Conservation (phyloP, 2,329 filamentous ascomycete genomes). For the Lasiodiplodia theobromae region DNA sequence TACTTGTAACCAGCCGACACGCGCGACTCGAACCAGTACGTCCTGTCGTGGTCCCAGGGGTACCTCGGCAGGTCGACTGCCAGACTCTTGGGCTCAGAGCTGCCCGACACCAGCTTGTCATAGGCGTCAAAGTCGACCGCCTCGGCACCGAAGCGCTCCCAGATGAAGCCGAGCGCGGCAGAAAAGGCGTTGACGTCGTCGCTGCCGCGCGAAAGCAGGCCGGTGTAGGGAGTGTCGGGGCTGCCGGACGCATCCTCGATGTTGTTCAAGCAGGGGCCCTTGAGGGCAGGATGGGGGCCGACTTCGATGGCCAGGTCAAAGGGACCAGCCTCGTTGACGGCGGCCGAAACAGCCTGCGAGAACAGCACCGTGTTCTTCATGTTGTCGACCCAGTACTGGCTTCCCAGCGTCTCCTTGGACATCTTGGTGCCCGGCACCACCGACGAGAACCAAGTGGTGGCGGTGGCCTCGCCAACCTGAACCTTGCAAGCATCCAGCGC, state of each 20-base stretch:
- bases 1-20: constrained; percentile 28
- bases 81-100: constrained; percentile 29
- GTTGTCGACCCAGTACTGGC: constrained; percentile 56
- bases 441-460: not conserved
- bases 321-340: constrained; percentile 29
- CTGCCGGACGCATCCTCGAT: not conserved
- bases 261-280: constrained; percentile 49
- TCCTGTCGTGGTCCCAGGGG: constrained; percentile 38
- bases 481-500: constrained; percentile 1
- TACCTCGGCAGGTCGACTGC: constrained; percentile 36
- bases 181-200: constrained; percentile 32
- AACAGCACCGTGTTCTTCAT: constrained; percentile 56
- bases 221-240: not conserved
- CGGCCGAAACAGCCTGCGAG: constrained; percentile 35
- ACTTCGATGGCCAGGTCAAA: constrained; percentile 52
- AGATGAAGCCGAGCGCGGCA: constrained; percentile 9
- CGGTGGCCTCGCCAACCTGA: not conserved
- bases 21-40: constrained; percentile 33
- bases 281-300: constrained; percentile 56
- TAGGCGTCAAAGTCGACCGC: constrained; percentile 37
- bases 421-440: not conserved
- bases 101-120: constrained; percentile 29
- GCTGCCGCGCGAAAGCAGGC: constrained; percentile 32
- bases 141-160: constrained; percentile 31
- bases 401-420: constrained; percentile 32